These are phyloP conservation scores for maize (Zea mays) DNA, from an alignment of 176 grass and related monocot genomes.

Conservation along the genomic window DNA sequence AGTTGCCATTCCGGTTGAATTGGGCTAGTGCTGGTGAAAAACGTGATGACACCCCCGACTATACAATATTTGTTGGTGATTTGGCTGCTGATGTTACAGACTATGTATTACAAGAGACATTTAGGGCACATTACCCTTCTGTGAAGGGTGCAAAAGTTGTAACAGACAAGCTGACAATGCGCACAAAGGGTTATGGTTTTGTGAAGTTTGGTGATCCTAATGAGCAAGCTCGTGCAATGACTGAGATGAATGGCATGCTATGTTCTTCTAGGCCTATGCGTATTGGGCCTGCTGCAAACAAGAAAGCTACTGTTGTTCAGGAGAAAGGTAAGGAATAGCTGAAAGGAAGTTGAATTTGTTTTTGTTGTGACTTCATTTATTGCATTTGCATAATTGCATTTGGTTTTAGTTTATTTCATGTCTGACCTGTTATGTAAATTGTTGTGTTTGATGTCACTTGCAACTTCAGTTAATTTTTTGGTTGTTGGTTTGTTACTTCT, in stretches of 20 bases:
- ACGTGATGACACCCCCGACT: constrained; percentile 72
- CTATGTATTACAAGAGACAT: constrained; percentile 77
- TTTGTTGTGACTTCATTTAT: constrained; percentile 24
- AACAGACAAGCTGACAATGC: constrained; percentile 75
- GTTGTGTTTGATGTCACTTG: neutral
- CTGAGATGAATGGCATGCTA: constrained; percentile 90
- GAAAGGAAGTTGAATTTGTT: neutral
- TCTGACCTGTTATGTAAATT: neutral
- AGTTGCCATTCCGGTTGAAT: constrained; percentile 69
- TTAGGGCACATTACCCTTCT: constrained; percentile 66
- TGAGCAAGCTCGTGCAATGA: constrained; percentile 82
- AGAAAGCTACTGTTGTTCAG: constrained; percentile 57
- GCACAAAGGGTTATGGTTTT: constrained; percentile 86
- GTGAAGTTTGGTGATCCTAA: constrained; percentile 70
- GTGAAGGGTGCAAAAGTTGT: constrained; percentile 91
- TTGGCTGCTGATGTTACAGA: constrained; percentile 86
- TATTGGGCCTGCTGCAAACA: constrained; percentile 74
- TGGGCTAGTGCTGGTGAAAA: constrained; percentile 88
- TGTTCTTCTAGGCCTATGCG: constrained; percentile 80
- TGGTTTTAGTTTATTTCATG: neutral
- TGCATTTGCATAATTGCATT: constrained; percentile 5
- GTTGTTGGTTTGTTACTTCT: constrained; percentile 24
- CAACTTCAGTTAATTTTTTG: neutral
- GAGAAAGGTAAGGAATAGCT: constrained; percentile 50
- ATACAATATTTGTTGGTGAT: constrained; percentile 89